phyloP scores from a whole-genome alignment of 2,329 filamentous ascomycete species.

The Cordyceps cateniannulata region DNA sequence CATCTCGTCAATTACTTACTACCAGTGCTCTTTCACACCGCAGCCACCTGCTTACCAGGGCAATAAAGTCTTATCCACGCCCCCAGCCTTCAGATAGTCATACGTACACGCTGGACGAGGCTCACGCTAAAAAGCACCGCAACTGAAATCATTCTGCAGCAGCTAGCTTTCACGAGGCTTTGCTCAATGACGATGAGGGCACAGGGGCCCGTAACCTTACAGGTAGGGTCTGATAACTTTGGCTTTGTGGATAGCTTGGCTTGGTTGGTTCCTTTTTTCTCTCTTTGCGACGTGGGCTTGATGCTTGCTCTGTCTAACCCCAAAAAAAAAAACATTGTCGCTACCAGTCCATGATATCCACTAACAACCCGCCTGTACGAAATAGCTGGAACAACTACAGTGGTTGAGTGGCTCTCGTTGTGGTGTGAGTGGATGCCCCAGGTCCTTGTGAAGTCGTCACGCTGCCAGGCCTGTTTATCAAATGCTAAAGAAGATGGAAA shows the following conservation, averaged over 20 bases:
- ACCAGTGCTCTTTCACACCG: background rate
- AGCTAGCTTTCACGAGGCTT: background rate
- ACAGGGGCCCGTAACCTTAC: background rate
- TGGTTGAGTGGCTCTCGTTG: background rate
- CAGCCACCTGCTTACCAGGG: background rate
- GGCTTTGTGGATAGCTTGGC: background rate
- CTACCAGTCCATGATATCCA: background rate
- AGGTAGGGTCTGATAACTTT: background rate
- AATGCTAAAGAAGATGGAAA: background rate
- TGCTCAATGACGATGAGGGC: background rate
- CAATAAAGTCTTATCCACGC: background rate
- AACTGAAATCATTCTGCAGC: background rate
- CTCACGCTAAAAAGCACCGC: background rate
- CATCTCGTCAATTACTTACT: background rate
- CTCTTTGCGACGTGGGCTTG: background rate
- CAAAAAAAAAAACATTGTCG: background rate
- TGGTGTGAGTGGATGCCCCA: slow-evolving; percentile 2
- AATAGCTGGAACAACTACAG: background rate
- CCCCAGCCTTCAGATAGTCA: background rate
- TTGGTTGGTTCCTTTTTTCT: background rate
- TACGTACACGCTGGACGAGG: background rate
- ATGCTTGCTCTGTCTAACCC: background rate
- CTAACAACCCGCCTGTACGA: background rate
- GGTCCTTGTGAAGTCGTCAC: background rate
- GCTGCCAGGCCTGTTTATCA: background rate